Conservation (phyloP, 768 basidiomycete species). For the Xanthoconium stramineum region DNA sequence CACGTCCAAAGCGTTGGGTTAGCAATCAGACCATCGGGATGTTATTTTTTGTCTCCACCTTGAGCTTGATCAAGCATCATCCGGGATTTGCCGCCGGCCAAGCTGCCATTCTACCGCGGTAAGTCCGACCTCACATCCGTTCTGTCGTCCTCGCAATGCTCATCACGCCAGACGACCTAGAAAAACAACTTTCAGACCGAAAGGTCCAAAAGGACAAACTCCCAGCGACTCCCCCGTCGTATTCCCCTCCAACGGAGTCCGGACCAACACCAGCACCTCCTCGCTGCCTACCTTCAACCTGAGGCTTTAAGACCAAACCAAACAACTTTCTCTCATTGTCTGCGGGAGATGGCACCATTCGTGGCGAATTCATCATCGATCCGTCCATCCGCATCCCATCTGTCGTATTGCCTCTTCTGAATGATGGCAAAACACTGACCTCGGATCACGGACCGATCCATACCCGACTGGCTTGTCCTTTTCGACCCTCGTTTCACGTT, state of each 20-base stretch:
- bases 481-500: too few relatives aligned
- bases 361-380: too few relatives aligned
- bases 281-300: constrained; percentile 18
- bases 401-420: constrained; percentile 38
- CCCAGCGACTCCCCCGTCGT: constrained; percentile 23
- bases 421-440: constrained; percentile 27
- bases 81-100: too few relatives aligned
- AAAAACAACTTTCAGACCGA: neutral
- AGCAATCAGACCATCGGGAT: too few relatives aligned
- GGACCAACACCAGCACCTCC: neutral
- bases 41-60: too few relatives aligned
- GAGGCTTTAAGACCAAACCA: constrained; percentile 25
- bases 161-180: neutral
- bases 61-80: too few relatives aligned
- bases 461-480: constrained; percentile 18
- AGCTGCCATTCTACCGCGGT: too few relatives aligned
- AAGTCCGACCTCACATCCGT: neutral
- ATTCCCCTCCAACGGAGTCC: constrained; percentile 3
- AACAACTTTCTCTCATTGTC: constrained; percentile 23
- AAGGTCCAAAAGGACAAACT: neutral
- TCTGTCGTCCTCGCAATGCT: constrained; percentile 2
- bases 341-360: neutral
- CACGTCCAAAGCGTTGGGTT: too few relatives aligned
- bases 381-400: constrained; percentile 39
- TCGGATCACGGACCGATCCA: constrained; percentile 16